phyloP scores from a whole-genome alignment of 371 early-diverging fungal species.

The Syncephalis fuscata region DNA sequence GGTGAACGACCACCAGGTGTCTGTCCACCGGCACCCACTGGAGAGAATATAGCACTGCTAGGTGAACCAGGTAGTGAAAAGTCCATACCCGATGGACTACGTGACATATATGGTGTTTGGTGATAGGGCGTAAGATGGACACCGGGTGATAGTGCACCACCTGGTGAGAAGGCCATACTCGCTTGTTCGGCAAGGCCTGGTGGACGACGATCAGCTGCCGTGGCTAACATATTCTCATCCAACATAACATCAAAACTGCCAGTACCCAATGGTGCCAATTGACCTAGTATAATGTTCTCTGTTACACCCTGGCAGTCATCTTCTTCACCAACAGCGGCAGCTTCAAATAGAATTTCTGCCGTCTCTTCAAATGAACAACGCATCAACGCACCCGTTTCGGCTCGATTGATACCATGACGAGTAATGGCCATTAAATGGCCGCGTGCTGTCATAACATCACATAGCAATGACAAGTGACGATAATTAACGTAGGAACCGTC shows the following conservation, averaged over 20 bases:
- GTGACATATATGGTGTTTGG: slow-evolving; percentile 30
- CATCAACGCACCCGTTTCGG: slow-evolving; percentile 93
- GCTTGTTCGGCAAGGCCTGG: slow-evolving; percentile 9
- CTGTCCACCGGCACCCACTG: neutral
- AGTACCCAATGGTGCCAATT: slow-evolving; percentile 96
- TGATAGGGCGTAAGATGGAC: slow-evolving; percentile 12
- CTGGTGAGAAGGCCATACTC: slow-evolving; percentile 10
- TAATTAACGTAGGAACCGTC: slow-evolving; percentile 99
- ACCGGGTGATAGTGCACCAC: slow-evolving; percentile 11
- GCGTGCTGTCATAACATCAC: slow-evolving; percentile 96
- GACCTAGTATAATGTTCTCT: slow-evolving; percentile 98
- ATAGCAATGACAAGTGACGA: slow-evolving; percentile 91
- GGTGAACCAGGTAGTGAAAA: slow-evolving; percentile 19
- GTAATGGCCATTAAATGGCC: slow-evolving; percentile 97
- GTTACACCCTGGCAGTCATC: slow-evolving; percentile 95
- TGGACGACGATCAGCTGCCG: slow-evolving; percentile 21
- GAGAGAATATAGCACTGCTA: slow-evolving; percentile 13
- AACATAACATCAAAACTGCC: slow-evolving; percentile 89
- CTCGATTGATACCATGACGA: slow-evolving; percentile 97
- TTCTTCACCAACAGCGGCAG: slow-evolving; percentile 85
- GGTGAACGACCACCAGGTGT: neutral
- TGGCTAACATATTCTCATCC: slow-evolving; percentile 76
- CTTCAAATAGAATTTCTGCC: slow-evolving; percentile 97
- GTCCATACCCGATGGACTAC: slow-evolving; percentile 35
- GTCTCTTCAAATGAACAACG: slow-evolving; percentile 99